Base-by-base conservation (phyloP, 1,139 yeast genomes). In the Lodderomyces metapsilosis region DNA sequence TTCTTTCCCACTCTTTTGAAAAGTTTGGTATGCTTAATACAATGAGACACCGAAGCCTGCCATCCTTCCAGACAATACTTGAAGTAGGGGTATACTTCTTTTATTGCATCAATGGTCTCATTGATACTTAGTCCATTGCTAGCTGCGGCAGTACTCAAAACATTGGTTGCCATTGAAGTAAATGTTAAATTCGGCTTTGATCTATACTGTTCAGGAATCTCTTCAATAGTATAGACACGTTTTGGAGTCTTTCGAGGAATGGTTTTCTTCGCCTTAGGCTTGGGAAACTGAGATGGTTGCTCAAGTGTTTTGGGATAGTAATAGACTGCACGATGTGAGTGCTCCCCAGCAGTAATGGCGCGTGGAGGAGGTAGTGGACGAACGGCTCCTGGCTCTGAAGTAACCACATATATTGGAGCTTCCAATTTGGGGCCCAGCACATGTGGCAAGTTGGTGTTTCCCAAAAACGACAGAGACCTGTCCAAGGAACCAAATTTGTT, bases 31-130 rank as follows among this genome's bases (percentile, higher is more conserved):
- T 88, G 71, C 18, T 91, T 84, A 34, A 92, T 71, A 54, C 88
- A 89, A 64, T 92, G 98, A 37, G 94, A 77, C 12, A 92, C 95
- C 1, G 95, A 80, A 56, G 88, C 84, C 64, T 92, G 98, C 99
- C 99, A 92, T 2, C 98, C 98, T 60, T 89, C 96, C 1, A 95
- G 89, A 56, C 97, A 89, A 63, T 88, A 92, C 56, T 84, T 79
- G 63, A 88, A 92, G 62, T 87, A 92, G 1, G 98, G 98, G 60
- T 86, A 91, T 9, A 85, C 65, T 33, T 88, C 95, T 57, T 86
- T 86, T 40, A 92, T 88, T 1, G 89, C 88, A 42, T 85, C 87
- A 59, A 88, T 84, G 36, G 92, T 88, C 51, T 89, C 97, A 10
- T 88, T 80, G 38, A 92, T 66, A 0, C 95, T 84, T 76, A 88